Base-by-base conservation (phyloP, 768 basidiomycete genomes). In the Trametes maxima region DNA sequence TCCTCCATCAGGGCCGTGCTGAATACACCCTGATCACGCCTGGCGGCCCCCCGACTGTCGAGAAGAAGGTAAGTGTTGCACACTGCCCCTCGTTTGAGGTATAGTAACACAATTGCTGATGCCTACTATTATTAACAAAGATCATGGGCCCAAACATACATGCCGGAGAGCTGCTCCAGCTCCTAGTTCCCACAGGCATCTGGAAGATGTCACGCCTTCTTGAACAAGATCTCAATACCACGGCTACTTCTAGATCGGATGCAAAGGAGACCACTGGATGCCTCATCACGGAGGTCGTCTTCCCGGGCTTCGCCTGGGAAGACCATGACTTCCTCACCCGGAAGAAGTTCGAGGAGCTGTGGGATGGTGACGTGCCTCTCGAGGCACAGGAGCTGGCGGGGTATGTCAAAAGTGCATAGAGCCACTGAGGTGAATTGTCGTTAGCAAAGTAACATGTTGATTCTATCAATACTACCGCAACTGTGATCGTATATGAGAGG, bases 181-280 rank as follows among this genome's bases (percentile, higher is more conserved):
- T 85, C 13, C 70, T 83, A 39, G 80, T 85, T 28, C 83, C 83
- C 42, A 80, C 80, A 0, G 76, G 77, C 5, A 72, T 76, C 12
- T 85, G 82, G 79, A 89, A 86, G 63, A 88, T 78, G 69, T 80
- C 77, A 21, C 76, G 77, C 46, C 80, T 85, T 0, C 82, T 85
- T 12, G 79, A 72, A 19, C 76, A 71, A 36, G 77, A 76, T 63
- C 60, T 79, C 21, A 68, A 69, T 10, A 66, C 64, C n/a, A 75
- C 12, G 3, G 12, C 40, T n/a, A 33, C 73, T 3, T 35, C 42
- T 43, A 73, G 76, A 50, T 64, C 74, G 28, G 74, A 70, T 3
- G 59, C 67, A 7, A 73, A 75, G 49, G 69, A 76, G 37, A 59
- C 66, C n/a, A 73, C 73, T 0, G 79, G 83, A 5, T 84, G 83